Base-by-base conservation (phyloP, 495 filamentous ascomycete species). In the Neurospora terricola region DNA sequence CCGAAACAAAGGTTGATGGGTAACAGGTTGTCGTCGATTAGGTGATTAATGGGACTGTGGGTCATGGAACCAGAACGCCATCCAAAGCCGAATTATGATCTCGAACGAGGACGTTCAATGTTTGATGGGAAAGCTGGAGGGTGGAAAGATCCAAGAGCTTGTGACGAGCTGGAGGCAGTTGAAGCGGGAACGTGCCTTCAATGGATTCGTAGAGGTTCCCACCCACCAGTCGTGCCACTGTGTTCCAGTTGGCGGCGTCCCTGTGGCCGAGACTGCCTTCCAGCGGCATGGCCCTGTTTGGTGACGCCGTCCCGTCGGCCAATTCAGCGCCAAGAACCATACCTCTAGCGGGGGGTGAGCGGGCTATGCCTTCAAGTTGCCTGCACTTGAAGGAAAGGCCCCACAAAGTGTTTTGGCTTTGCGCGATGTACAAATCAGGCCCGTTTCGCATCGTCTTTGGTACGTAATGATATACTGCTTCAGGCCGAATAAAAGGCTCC, bases 231-330 rank as follows among this genome's bases (percentile, higher is more conserved):
- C 14, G 66, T 42, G 68, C 72, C 38, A 70, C 68, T 73, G 72
- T 59, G 72, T 73, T 73, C 62, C 68, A 69, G 39, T 69, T 30
- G 66, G 72, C 72, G 45, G 30, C 37, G 59, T 23, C 9, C 34
- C 34, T 72, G 66, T 72, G 71, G 71, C 71, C 54, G 71, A 59
- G 71, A 59, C 48, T 59, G 48, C 48, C 21, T 59, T 59, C 21
- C 48, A 59, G 48, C 48, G 48, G 48, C 48, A 59, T 59, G 10
- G 48, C 48, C 48, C 21, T 27, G 45, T 27, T 54, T 54, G n/a
- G 45, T 54, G 45, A 54, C 45, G n/a, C n/a, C n/a, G n/a, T 66
- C 54, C 54, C 27, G 54, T 66, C 54, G 27, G 54, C 54, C 54
- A 66, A 18, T 66, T 66, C 54, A 66, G 27, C 23, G 54, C 54